Evolutionary conservation across 2,329 filamentous ascomycete genomes (phyloP).

Genomic region (Exophiala mesophila): DNA sequence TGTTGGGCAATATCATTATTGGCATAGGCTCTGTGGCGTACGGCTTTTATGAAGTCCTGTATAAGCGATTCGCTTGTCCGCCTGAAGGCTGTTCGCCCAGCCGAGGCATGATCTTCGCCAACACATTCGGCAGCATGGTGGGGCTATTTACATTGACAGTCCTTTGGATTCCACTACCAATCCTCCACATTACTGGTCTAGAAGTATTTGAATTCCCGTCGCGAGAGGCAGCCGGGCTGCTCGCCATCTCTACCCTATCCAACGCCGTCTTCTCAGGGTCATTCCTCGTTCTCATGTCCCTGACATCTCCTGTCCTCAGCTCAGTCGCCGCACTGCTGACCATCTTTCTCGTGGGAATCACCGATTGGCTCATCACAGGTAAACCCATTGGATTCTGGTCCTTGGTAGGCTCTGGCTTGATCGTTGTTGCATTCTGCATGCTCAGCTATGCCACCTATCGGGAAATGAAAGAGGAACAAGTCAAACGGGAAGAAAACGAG

Average conservation of each 20-base stretch:
- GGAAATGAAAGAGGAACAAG: constrained; percentile 82
- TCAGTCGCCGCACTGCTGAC: constrained; percentile 90
- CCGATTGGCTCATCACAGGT: constrained; percentile 82
- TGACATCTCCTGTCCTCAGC: constrained; percentile 87
- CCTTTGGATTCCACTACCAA: constrained; percentile 84
- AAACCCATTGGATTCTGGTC: constrained; percentile 69
- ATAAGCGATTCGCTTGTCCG: constrained; percentile 89
- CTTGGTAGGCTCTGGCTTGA: constrained; percentile 75
- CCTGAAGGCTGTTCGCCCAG: constrained; percentile 78
- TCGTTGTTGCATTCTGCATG: constrained; percentile 81
- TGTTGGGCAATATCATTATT: constrained; percentile 85
- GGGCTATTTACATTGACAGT: constrained; percentile 79
- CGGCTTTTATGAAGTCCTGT: constrained; percentile 93
- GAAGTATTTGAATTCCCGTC: constrained; percentile 79
- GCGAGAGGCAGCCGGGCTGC: constrained; percentile 72
- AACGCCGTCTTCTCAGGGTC: constrained; percentile 91
- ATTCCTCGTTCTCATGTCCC: constrained; percentile 85
- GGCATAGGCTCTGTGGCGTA: constrained; percentile 87
- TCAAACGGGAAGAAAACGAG: constrained; percentile 48
- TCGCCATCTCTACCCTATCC: constrained; percentile 72
- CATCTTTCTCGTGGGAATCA: constrained; percentile 91
- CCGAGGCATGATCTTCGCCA: constrained; percentile 95
- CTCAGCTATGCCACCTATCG: constrained; percentile 87
- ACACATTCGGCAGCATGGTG: constrained; percentile 82
- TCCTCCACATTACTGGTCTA: constrained; percentile 71